These are phyloP conservation scores for Acanthamoeba rhysodes DNA, from an alignment of 208 protist genomes.

Conservation along the genomic window DNA sequence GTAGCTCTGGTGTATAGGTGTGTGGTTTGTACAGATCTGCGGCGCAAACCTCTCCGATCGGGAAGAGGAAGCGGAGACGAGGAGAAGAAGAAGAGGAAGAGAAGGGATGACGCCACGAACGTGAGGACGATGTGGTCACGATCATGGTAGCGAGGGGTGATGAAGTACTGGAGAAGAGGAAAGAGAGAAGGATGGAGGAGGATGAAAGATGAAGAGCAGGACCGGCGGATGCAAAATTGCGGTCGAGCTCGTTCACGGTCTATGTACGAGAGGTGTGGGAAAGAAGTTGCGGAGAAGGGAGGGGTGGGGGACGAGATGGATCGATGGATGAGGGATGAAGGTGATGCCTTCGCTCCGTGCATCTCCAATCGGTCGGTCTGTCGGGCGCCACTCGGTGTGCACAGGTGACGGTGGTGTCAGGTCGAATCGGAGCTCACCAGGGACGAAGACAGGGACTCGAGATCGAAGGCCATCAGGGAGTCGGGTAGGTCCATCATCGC, in stretches of 20 bases:
- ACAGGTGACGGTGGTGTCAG: neutral
- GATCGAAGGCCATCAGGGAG: slow-evolving; percentile 7
- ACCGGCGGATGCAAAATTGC: slow-evolving; percentile 19
- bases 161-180: neutral
- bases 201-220: neutral
- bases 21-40: slow-evolving; percentile 25
- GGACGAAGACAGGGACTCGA: neutral
- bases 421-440: neutral
- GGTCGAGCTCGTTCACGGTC: neutral
- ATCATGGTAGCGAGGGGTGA: neutral
- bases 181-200: neutral
- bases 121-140: neutral
- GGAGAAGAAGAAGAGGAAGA: neutral
- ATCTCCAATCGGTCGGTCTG: too few relatives aligned
- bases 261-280: neutral
- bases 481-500: neutral
- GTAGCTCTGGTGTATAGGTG: neutral
- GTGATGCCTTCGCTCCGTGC: neutral
- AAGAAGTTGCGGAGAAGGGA: neutral
- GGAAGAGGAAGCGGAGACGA: slow-evolving; percentile 22
- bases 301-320: neutral
- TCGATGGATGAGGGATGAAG: neutral
- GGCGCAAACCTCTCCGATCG: neutral
- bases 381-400: neutral
- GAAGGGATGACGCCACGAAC: neutral